Base-by-base conservation (phyloP, 2,329 filamentous ascomycete species). In the Metarhizium brunneum region DNA sequence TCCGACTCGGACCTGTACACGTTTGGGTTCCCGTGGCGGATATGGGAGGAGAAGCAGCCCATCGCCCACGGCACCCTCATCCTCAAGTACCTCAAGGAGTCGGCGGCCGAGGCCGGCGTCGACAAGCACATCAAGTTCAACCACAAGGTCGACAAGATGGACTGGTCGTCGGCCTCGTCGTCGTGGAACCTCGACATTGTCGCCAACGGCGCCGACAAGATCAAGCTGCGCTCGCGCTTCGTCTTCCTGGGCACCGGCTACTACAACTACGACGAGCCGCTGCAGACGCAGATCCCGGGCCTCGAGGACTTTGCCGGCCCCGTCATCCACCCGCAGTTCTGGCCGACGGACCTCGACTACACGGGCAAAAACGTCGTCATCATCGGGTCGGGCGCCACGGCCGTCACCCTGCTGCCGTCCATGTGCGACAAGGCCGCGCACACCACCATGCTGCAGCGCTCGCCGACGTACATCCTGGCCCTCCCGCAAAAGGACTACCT, bases 381-480 rank as follows among this genome's bases (percentile, higher is more conserved):
- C 57, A 82, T 92, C 60, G 88, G 88, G 38, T 85, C 80, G 16
- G 89, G 89, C 16, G 88, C 88, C 2, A 92, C 89, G 0, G 85
- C 88, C 5, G 73, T 92, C 50, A 92, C 88, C 0, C 75, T 94
- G 1, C 69, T 92, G 6, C 89, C 88, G 0, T 79, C 77, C 50
- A 69, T 92, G 47, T 80, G 82, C 2, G 72, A 86, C 54, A 79
- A 77, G 43, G 87, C 86, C 7, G 71, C 71, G 6, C 77, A 80
- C 7, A 84, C 89, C 20, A 91, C 87, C 1, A 89, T 91, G 80
- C 76, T 92, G 5, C 88, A 92, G 71, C 82, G 89, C 51, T 88
- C 83, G 50, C 89, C 89, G 0, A 79, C 77, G 1, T 90, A 88
- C 64, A 76, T 91, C 86, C 56, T 71, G 76, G 16, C 59, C 80